These are phyloP conservation scores for Rhododendron molle DNA, from an alignment of 148 eudicot genomes.

Conservation along the genomic window DNA sequence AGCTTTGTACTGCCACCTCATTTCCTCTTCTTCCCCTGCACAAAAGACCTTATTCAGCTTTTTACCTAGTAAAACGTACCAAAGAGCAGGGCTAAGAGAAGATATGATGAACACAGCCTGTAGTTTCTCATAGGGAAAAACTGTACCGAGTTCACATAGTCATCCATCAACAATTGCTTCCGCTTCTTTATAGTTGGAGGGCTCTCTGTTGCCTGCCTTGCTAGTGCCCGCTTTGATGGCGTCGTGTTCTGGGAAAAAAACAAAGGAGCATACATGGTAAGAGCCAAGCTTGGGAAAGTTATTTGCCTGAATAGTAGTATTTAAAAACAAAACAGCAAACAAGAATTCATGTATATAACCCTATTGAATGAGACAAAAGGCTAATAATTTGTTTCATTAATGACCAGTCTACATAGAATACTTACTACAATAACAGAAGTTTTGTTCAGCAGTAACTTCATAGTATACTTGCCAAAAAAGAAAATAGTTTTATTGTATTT, in stretches of 20 bases:
- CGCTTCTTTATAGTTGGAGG: conserved; percentile 55
- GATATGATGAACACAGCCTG: background rate
- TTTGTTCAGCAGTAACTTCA: background rate
- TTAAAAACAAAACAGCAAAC: background rate
- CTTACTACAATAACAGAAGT: background rate
- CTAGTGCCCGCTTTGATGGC: conserved; percentile 70
- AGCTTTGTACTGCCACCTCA: background rate
- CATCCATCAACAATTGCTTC: conserved; percentile 69
- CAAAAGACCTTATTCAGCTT: conserved; percentile 9
- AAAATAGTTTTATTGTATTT: background rate
- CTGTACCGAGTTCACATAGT: conserved; percentile 51
- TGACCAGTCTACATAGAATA: background rate
- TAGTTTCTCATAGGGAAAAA: background rate
- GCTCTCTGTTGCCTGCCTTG: conserved; percentile 55
- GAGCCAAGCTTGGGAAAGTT: background rate
- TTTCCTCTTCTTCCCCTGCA: conserved; percentile 61
- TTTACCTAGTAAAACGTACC: background rate
- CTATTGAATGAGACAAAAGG: background rate
- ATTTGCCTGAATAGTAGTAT: background rate
- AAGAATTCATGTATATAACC: background rate
- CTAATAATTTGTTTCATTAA: background rate
- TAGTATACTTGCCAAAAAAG: background rate
- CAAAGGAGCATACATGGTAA: background rate
- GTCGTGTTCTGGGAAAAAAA: conserved; percentile 36
- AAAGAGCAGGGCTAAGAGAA: background rate